Conservation (phyloP, 768 basidiomycete species). For the Leccinum fibrillosum region DNA sequence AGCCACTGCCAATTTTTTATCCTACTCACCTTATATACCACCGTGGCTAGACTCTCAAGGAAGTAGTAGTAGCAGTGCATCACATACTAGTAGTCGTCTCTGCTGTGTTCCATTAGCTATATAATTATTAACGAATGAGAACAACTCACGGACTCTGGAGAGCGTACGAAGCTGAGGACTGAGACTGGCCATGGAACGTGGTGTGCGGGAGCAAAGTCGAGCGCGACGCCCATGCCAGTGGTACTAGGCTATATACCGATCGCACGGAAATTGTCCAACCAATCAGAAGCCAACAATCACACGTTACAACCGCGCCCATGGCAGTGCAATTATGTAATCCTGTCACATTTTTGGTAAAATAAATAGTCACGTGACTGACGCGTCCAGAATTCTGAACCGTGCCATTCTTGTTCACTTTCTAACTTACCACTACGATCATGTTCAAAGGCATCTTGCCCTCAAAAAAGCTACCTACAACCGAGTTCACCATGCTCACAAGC, state of each 20-base stretch:
- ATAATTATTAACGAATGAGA: neutral
- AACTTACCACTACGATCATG: slow-evolving; percentile 40
- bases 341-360: slow-evolving; percentile 15
- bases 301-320: slow-evolving; percentile 13
- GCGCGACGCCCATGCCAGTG: neutral
- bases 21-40: slow-evolving; percentile 16
- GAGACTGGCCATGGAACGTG: neutral
- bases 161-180: neutral
- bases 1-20: slow-evolving; percentile 9
- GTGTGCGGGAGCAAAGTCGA: neutral
- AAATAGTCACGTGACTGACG: slow-evolving; percentile 33
- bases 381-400: slow-evolving; percentile 31
- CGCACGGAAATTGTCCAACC: slow-evolving; percentile 28
- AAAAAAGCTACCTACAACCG: slow-evolving; percentile 60
- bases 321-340: slow-evolving; percentile 18
- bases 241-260: slow-evolving; percentile 27
- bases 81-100: slow-evolving; percentile 7
- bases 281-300: slow-evolving; percentile 13
- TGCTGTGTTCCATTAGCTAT: slow-evolving; percentile 12
- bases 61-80: slow-evolving; percentile 13
- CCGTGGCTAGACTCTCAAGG: neutral
- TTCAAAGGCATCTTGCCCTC: slow-evolving; percentile 79
- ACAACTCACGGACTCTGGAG: neutral
- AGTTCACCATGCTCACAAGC: slow-evolving; percentile 69
- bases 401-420: slow-evolving; percentile 5